phyloP scores from a whole-genome alignment of 192 early-diverging fungal genomes.

The Coemansia sp. region DNA sequence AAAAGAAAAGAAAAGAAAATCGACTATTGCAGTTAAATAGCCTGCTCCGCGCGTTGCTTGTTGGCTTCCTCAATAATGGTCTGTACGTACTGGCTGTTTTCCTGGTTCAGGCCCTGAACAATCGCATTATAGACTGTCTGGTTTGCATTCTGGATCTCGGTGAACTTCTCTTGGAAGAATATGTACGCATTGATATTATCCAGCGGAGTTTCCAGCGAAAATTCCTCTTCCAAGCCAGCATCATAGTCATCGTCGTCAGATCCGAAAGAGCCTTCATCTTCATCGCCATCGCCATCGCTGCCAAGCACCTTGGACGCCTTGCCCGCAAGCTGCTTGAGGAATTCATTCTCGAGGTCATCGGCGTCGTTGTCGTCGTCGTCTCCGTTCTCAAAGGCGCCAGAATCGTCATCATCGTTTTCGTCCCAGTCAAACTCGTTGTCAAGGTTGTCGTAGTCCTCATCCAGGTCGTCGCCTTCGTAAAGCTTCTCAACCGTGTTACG shows the following conservation, averaged over 20 bases:
- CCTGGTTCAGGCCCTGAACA: constrained; percentile 36
- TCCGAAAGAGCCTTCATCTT: constrained; percentile 26
- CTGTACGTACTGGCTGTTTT: constrained; percentile 43
- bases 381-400: constrained; percentile 57
- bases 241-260: constrained; percentile 64
- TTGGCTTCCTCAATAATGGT: constrained; percentile 44
- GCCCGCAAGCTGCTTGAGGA: constrained; percentile 60
- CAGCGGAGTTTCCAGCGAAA: constrained; percentile 74
- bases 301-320: constrained; percentile 54
- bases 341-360: constrained; percentile 63
- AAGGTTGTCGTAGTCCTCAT: constrained; percentile 26
- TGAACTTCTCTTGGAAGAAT: constrained; percentile 67
- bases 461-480: constrained; percentile 43
- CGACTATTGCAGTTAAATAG: not conserved
- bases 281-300: constrained; percentile 53
- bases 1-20: constrained; percentile 2
- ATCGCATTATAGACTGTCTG: constrained; percentile 33
- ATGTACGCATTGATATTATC: constrained; percentile 76
- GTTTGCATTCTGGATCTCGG: constrained; percentile 42
- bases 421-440: constrained; percentile 49
- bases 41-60: constrained; percentile 29
- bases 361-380: constrained; percentile 64
- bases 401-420: constrained; percentile 46
- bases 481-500: constrained; percentile 46
- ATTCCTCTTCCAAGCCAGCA: constrained; percentile 72